Evolutionary conservation across 202 grass and related monocot genomes (phyloP).

Genomic region (Elaeis oleifera): DNA sequence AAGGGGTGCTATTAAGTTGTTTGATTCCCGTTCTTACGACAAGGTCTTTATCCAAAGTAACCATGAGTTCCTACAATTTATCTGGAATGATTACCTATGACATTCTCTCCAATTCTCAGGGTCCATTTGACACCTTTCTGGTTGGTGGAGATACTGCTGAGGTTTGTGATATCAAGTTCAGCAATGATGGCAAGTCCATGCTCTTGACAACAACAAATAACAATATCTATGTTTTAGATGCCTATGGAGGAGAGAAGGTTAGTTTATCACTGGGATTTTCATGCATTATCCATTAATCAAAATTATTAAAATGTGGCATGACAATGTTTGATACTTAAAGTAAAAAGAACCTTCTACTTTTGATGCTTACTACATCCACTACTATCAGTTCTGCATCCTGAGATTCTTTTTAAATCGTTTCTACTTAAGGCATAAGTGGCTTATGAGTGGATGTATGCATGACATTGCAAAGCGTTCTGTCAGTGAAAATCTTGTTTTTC

Average conservation of each 20-base stretch:
- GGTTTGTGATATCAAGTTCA: constrained; percentile 97
- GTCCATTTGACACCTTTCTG: constrained; percentile 93
- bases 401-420: too few species aligned
- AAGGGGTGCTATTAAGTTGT: constrained; percentile 98
- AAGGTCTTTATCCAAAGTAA: constrained; percentile 43
- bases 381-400: too few species aligned
- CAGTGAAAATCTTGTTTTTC: too few species aligned
- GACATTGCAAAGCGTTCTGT: too few species aligned
- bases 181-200: constrained; percentile 96
- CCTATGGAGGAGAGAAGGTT: constrained; percentile 93
- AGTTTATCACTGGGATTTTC: constrained; percentile 11
- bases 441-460: too few species aligned
- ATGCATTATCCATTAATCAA: neutral
- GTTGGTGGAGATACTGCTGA: constrained; percentile 94
- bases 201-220: constrained; percentile 97
- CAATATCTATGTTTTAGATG: constrained; percentile 97
- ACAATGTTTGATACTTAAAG: constrained; percentile 9
- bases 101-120: constrained; percentile 43
- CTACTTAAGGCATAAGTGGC: too few species aligned
- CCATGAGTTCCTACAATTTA: constrained; percentile 20
- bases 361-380: too few species aligned
- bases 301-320: constrained; percentile 5
- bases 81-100: neutral
- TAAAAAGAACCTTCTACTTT: too few species aligned
- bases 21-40: constrained; percentile 95